A percentile compares a stretch with the other conserved stretches of the same genome.
These are phyloP conservation scores for Gracilaria domingensis DNA, from an alignment of 23 red algal species.

Conservation along the genomic window DNA sequence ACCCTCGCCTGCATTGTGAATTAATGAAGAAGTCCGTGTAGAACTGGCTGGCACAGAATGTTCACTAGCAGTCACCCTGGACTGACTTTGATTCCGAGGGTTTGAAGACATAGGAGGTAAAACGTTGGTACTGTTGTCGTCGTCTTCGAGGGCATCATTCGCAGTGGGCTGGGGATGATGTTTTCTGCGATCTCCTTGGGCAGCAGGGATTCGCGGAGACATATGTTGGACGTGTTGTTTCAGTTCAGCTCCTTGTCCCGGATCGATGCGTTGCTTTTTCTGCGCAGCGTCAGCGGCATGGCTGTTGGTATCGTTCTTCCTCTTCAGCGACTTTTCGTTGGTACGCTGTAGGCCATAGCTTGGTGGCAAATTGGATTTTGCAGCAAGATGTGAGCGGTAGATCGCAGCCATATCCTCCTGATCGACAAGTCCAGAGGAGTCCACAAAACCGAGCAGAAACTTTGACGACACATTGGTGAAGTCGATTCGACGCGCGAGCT, in stretches of 20 bases:
- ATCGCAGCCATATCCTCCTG: neutral
- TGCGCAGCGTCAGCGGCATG: neutral
- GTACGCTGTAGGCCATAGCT: neutral
- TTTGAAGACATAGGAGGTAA: neutral
- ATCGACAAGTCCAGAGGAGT: conserved; percentile 10
- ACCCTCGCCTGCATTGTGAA: neutral
- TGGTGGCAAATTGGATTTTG: conserved; percentile 18
- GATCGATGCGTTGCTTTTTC: neutral
- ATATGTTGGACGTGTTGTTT: neutral
- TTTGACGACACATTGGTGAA: conserved; percentile 23
- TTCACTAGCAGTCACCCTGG: neutral
- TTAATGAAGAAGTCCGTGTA: neutral
- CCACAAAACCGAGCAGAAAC: conserved; percentile 33
- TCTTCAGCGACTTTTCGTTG: neutral
- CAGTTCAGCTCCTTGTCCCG: neutral
- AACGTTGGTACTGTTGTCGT: neutral
- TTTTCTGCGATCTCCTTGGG: neutral
- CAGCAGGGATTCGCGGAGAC: neutral
- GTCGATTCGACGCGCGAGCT: conserved; percentile 12
- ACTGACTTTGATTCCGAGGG: neutral
- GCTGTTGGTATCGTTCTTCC: neutral
- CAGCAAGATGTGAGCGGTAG: conserved; percentile 10
- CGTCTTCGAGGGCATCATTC: neutral
- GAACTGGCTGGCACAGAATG: neutral
- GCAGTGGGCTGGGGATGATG: neutral